Percentiles rank a stretch among this genome's conserved stretches.
phyloP scores from a whole-genome alignment of 768 basidiomycete genomes.

The Tremella mesenterica region DNA sequence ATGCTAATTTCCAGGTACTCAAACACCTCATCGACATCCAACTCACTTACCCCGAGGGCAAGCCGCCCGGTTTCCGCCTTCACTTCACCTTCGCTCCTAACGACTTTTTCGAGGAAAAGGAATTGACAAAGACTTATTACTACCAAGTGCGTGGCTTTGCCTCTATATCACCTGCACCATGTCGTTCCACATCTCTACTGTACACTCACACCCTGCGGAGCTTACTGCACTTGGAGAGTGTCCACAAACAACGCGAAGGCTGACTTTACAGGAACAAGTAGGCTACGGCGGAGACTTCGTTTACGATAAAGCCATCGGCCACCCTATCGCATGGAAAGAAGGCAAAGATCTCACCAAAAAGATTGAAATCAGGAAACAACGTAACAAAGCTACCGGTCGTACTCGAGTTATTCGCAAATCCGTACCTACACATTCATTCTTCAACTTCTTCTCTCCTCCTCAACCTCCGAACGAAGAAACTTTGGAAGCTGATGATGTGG shows the following conservation, averaged over 20 bases:
- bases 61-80: slow-evolving; percentile 72
- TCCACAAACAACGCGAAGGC: no score
- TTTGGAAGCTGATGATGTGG: slow-evolving; percentile 62
- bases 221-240: no score
- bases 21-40: slow-evolving; percentile 71
- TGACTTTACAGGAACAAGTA: slow-evolving; percentile 55
- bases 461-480: slow-evolving; percentile 60
- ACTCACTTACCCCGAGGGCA: slow-evolving; percentile 61
- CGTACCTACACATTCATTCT: slow-evolving; percentile 87
- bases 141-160: slow-evolving; percentile 52
- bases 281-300: slow-evolving; percentile 96
- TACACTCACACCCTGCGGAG: no score
- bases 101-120: slow-evolving; percentile 75
- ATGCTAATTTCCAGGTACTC: slow-evolving; percentile 53
- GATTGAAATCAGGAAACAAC: slow-evolving; percentile 97
- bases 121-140: slow-evolving; percentile 85
- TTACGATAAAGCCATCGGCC: slow-evolving; percentile 87
- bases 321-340: slow-evolving; percentile 92
- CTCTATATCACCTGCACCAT: no score
- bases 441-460: slow-evolving; percentile 94
- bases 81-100: slow-evolving; percentile 70
- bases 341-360: slow-evolving; percentile 96
- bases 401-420: slow-evolving; percentile 59
- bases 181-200: not conserved
- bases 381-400: slow-evolving; percentile 72